Evolutionary conservation across 768 basidiomycete species (phyloP).

Genomic region (Termitomyces titanicus): DNA sequence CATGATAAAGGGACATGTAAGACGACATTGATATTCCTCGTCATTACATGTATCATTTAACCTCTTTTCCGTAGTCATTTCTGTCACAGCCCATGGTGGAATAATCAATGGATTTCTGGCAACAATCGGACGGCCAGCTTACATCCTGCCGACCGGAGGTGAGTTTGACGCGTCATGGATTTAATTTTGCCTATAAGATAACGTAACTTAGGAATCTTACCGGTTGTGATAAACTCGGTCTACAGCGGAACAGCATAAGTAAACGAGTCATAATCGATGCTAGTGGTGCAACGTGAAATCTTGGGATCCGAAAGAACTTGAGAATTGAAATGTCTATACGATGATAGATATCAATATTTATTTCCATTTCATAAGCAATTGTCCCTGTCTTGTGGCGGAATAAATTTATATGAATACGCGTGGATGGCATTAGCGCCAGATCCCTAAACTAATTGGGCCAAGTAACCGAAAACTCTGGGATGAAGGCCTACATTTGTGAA

Average conservation of each 20-base stretch:
- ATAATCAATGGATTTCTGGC: constrained; percentile 56
- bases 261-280: not conserved
- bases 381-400: not conserved
- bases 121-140: constrained; percentile 40
- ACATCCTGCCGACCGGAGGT: constrained; percentile 64
- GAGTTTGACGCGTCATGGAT: constrained; percentile 14
- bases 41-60: not conserved
- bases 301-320: not conserved
- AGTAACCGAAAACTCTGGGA: not conserved
- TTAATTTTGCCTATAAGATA: not conserved
- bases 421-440: too few species aligned
- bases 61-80: constrained; percentile 44
- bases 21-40: constrained; percentile 17
- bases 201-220: constrained; percentile 16
- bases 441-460: too few species aligned
- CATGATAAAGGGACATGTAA: constrained; percentile 43
- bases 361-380: not conserved
- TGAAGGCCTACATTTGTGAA: too few species aligned
- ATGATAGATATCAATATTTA: not conserved
- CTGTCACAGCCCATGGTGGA: constrained; percentile 65
- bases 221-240: constrained; percentile 15
- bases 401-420: too few species aligned
- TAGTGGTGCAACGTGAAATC: not conserved
- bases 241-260: not conserved
- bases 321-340: not conserved